phyloP scores from a whole-genome alignment of 371 early-diverging fungal species.

The Mucor sp. region DNA sequence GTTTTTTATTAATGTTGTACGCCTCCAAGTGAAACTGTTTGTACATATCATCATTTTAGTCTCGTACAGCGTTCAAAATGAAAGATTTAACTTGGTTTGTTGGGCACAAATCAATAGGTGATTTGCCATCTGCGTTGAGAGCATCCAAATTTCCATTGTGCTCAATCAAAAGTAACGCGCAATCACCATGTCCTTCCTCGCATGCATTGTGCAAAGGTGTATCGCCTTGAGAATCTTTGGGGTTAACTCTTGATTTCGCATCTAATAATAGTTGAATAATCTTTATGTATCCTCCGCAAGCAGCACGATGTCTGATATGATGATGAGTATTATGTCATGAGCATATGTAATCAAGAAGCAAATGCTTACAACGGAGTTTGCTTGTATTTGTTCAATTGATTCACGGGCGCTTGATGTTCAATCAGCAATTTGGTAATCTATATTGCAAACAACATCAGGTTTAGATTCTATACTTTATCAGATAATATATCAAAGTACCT shows the following conservation, averaged over 20 bases:
- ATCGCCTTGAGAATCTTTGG: conserved; percentile 51
- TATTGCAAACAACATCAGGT: background rate
- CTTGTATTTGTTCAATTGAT: conserved; percentile 46
- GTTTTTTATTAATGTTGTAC: conserved; percentile 1
- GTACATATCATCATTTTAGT: background rate
- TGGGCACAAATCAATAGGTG: conserved; percentile 45
- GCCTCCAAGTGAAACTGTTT: background rate
- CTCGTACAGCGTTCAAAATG: background rate
- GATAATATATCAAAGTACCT: conserved; percentile 15
- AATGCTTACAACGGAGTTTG: conserved; percentile 55
- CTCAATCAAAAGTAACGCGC: conserved; percentile 49
- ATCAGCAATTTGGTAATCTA: conserved; percentile 44
- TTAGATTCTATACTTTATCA: background rate
- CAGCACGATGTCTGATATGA: conserved; percentile 53
- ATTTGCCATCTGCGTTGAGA: conserved; percentile 45
- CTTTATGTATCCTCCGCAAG: conserved; percentile 48
- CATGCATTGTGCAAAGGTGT: conserved; percentile 66
- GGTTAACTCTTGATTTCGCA: conserved; percentile 50
- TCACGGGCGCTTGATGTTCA: conserved; percentile 46
- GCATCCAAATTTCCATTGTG: conserved; percentile 49
- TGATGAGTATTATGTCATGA: background rate
- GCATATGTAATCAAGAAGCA: background rate
- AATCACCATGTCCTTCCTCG: conserved; percentile 64
- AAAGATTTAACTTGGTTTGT: conserved; percentile 12
- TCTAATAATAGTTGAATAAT: conserved; percentile 47